Conservation (phyloP, 148 eudicot genomes). For the Dianthus caryophyllus region DNA sequence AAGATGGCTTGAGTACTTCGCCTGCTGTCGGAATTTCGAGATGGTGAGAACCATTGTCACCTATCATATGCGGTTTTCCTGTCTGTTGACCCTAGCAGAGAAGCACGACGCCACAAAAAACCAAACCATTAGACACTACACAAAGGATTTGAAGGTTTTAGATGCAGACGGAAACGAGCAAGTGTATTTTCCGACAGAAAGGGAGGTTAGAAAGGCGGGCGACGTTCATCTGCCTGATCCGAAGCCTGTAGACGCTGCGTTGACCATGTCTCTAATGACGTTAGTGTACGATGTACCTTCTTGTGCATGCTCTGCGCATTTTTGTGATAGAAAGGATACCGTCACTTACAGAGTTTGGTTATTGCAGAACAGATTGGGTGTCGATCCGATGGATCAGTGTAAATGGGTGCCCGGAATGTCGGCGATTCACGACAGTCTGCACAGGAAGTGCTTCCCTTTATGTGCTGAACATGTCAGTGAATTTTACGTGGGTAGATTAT, state of each 20-base stretch:
- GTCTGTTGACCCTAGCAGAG: slow-evolving; percentile 77
- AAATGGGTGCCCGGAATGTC: slow-evolving; percentile 66
- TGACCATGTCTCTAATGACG: slow-evolving; percentile 51
- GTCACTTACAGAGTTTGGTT: slow-evolving; percentile 51
- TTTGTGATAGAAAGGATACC: slow-evolving; percentile 63
- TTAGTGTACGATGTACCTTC: slow-evolving; percentile 72
- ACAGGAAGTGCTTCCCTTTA: slow-evolving; percentile 59
- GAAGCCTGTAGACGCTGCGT: slow-evolving; percentile 75
- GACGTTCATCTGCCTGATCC: slow-evolving; percentile 66
- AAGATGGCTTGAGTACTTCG: slow-evolving; percentile 83
- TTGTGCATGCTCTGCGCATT: slow-evolving; percentile 60
- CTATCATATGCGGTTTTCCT: slow-evolving; percentile 85
- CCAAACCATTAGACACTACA: slow-evolving; percentile 69
- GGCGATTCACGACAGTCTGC: slow-evolving; percentile 46
- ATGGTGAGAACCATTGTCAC: slow-evolving; percentile 60
- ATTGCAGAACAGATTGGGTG: slow-evolving; percentile 44
- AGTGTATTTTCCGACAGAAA: slow-evolving; percentile 64
- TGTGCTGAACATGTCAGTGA: slow-evolving; percentile 67
- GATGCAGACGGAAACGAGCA: slow-evolving; percentile 50
- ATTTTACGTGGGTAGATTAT: slow-evolving; percentile 60
- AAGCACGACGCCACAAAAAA: slow-evolving; percentile 82
- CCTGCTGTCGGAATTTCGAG: slow-evolving; percentile 78
- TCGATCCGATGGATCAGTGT: slow-evolving; percentile 34
- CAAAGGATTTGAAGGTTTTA: slow-evolving; percentile 66
- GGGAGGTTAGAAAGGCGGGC: slow-evolving; percentile 71